Evolutionary conservation across 352 stramenopile species (phyloP), one percentile per base, ranked within the genome.

Genomic region (Phytophthora brassicae): DNA sequence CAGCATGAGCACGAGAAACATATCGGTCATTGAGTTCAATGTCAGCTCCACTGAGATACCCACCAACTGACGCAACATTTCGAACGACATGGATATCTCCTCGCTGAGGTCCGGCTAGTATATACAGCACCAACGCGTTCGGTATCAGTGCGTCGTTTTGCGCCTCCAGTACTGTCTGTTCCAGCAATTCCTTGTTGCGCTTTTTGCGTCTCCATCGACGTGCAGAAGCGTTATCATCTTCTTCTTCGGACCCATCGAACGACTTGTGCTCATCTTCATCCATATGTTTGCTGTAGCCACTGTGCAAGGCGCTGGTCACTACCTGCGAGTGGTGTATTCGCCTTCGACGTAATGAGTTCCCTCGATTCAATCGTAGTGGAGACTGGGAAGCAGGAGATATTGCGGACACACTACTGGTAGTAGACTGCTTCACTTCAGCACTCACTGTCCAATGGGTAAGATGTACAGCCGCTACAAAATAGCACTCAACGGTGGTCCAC

Each of bases 61-160:
- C 68, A 6, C 84, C 84, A 22, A 93, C 68, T 1, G 76, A 74
- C 11, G 79, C 78, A 13, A 86, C 68, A 53, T 91, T 89, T 3
- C 75, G 71, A 5, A 93, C 82, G 6, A 93, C 75, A 35, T 91
- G 80, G 20, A 93, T 87, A 50, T 93, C 84, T 14, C 84, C 84
- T 14, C 84, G 80, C 31, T 93, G 88, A 6, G 78, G 74, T 0
- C 84, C 81, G 0, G 81, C 85, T n/a, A 93, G 75, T n/a, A 90
- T 74, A 63, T 93, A 93, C 39, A 91, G 44, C 8, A 93, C 84
- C 22, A 90, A 56, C 11, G 84, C 81, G 31, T 81, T 86, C 6
- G 69, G 36, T 22, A 90, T 55, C 8, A 84, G 64, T 0, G 49
- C 22, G 33, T 87, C 86, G 11, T 79, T 72, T 52, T 88, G 68